A percentile compares a stretch with the other conserved stretches of the same genome.
Evolutionary conservation across 139 green algal species (phyloP).

Genomic region (Auxenochlorella pyrenoidosa): DNA sequence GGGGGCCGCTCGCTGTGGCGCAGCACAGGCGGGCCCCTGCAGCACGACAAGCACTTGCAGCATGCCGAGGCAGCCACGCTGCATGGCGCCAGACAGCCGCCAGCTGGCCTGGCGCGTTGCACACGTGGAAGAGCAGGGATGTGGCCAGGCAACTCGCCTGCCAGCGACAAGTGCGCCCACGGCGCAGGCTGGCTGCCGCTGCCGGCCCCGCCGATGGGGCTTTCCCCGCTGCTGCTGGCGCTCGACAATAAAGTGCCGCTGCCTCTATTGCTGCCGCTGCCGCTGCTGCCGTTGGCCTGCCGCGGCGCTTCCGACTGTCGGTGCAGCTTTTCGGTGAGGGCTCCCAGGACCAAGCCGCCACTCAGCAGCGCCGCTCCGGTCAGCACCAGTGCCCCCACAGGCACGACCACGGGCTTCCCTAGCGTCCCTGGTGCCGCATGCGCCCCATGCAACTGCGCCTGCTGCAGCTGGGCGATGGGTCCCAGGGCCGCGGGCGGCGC

Average conservation of each 20-base stretch:
- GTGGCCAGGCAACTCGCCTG: not conserved
- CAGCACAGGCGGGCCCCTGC: no score
- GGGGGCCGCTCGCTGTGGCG: no score
- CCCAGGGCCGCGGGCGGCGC: not conserved
- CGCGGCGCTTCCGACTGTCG: not conserved
- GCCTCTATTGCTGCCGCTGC: not conserved
- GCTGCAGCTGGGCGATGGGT: not conserved
- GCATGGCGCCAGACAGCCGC: not conserved
- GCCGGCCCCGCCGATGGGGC: no score
- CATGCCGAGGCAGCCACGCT: not conserved
- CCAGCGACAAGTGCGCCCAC: conserved; percentile 3
- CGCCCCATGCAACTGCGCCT: not conserved
- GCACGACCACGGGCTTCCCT: no score
- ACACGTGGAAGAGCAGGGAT: not conserved
- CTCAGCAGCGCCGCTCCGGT: no score
- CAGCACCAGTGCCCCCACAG: no score
- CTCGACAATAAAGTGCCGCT: not conserved
- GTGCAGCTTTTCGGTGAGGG: no score
- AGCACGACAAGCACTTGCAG: no score
- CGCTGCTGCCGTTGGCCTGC: not conserved
- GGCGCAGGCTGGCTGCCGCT: not conserved
- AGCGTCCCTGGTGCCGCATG: no score
- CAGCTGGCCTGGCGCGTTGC: no score
- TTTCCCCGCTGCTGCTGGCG: not conserved
- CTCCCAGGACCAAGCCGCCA: no score